A percentile compares a stretch with the other conserved stretches of the same genome.
These are phyloP conservation scores for Pleurotus ostreatus DNA, from an alignment of 768 basidiomycete species.

Conservation along the genomic window DNA sequence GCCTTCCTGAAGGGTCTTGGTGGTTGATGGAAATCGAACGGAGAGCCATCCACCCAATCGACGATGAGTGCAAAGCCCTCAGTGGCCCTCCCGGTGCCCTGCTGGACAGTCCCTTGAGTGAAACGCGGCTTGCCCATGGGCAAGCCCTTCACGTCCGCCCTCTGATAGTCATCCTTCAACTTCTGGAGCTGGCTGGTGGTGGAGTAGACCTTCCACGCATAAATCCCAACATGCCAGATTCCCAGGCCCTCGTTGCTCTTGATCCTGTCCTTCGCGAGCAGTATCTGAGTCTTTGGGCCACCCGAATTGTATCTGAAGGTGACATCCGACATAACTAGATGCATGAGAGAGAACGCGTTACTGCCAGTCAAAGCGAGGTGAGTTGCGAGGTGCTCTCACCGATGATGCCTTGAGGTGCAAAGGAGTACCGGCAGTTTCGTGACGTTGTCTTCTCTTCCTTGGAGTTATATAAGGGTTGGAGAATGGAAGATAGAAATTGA, in stretches of 20 bases:
- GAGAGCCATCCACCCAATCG: not conserved
- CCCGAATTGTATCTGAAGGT: too few relatives aligned
- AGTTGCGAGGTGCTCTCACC: too few relatives aligned
- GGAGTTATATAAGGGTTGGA: too few relatives aligned
- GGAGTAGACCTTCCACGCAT: conserved; percentile 4
- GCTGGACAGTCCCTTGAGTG: not conserved
- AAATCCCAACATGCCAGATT: not conserved
- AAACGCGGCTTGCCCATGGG: conserved; percentile 4
- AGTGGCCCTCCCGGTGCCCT: not conserved
- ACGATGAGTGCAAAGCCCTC: conserved; percentile 2
- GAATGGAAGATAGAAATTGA: too few relatives aligned
- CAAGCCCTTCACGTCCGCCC: not conserved
- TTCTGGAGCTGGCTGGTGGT: not conserved
- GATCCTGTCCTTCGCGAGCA: too few relatives aligned
- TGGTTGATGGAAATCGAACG: not conserved
- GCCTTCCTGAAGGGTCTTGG: not conserved
- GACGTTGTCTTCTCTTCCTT: too few relatives aligned
- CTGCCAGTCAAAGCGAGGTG: too few relatives aligned
- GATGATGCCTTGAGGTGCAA: too few relatives aligned
- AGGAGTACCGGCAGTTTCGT: too few relatives aligned
- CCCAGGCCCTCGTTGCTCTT: not conserved
- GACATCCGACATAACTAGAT: too few relatives aligned
- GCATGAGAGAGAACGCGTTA: too few relatives aligned
- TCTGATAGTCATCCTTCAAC: not conserved
- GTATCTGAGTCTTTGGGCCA: too few relatives aligned